A percentile compares a stretch with the other conserved stretches of the same genome.
phyloP scores from a whole-genome alignment of 2,329 filamentous ascomycete genomes.

The Talaromyces sp. region DNA sequence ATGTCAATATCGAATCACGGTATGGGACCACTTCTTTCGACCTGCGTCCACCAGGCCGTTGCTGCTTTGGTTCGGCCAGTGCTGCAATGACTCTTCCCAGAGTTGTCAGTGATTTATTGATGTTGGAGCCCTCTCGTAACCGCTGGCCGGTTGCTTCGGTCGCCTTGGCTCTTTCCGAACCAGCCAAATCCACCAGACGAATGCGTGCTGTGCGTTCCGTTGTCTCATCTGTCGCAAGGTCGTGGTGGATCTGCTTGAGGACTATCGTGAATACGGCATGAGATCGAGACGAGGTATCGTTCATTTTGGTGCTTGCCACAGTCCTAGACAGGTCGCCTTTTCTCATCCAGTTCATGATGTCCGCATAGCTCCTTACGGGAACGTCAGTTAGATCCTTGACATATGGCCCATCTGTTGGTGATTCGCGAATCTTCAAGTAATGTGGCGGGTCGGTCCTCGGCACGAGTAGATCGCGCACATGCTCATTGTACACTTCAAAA shows the following conservation, averaged over 20 bases:
- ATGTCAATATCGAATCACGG: constrained; percentile 75
- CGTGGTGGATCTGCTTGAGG: constrained; percentile 96
- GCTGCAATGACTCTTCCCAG: constrained; percentile 93
- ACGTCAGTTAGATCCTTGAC: constrained; percentile 95
- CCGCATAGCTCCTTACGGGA: constrained; percentile 76
- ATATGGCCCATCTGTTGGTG: constrained; percentile 89
- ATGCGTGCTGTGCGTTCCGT: constrained; percentile 93
- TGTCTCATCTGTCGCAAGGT: constrained; percentile 94
- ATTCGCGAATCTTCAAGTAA: constrained; percentile 96
- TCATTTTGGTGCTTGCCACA: constrained; percentile 95
- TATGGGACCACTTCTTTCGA: constrained; percentile 78
- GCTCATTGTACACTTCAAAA: constrained; percentile 99
- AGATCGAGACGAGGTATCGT: constrained; percentile 92
- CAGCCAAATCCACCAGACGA: constrained; percentile 88
- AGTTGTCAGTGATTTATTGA: constrained; percentile 97
- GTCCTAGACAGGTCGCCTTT: constrained; percentile 83
- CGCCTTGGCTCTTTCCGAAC: constrained; percentile 88
- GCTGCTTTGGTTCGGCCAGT: constrained; percentile 67
- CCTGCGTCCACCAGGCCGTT: constrained; percentile 51
- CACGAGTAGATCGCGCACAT: constrained; percentile 87
- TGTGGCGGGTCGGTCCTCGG: constrained; percentile 74
- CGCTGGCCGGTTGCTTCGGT: constrained; percentile 91
- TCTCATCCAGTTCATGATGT: constrained; percentile 88
- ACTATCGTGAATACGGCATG: constrained; percentile 98
- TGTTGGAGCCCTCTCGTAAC: constrained; percentile 90